Evolutionary conservation across 2,329 filamentous ascomycete species (phyloP), one percentile per base, ranked within the genome.

Genomic region (Lasiodiplodia sp.): DNA sequence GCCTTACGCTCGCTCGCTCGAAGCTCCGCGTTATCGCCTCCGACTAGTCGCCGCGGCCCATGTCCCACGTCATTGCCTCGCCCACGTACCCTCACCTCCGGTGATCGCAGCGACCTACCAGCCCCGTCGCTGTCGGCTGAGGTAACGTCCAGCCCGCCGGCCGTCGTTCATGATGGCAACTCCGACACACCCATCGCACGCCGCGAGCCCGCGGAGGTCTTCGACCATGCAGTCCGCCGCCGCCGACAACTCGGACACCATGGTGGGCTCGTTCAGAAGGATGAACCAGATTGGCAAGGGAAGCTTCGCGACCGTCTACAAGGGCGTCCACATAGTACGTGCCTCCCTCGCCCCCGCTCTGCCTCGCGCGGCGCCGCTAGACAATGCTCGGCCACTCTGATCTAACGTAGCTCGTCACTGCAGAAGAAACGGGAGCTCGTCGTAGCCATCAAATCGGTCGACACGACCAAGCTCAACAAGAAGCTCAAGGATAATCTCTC

Each of bases 401-500:
- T 52, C 60, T 64, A 64, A 64, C 60, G 47, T n/a, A 64, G 60
- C 47, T 52, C 37, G 60, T 64, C 44, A 64, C 47, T 28, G 56
- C 64, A 96, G 93, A 89, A 90, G 79, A 89, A 91, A 72, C 91
- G 91, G 74, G 91, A 91, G 71, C 90, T 92, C 70, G 96, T 97
- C 70, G 96, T 97, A 64, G 96, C 96, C 70, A 93, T 99, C 87
- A 99, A 99, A 82, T 97, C 94, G 31, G 96, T 99, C 79, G 93
- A 97, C 76, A 87, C 96, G 73, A 87, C 87, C 73, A 95, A 96
- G 77, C 87, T 99, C 28, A 97, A 96, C 82, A 94, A 92, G 84
- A 98, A 98, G 83, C 88, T 99, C 67, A 96, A 95, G 78, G 94
- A 97, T 71, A 99, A 98, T 80, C 89, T 99, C 65, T 94, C 96